Percentiles rank a stretch among this genome's conserved stretches.
These are phyloP conservation scores for Pythium sp. DNA, from an alignment of 352 stramenopile species.

Conservation along the genomic window DNA sequence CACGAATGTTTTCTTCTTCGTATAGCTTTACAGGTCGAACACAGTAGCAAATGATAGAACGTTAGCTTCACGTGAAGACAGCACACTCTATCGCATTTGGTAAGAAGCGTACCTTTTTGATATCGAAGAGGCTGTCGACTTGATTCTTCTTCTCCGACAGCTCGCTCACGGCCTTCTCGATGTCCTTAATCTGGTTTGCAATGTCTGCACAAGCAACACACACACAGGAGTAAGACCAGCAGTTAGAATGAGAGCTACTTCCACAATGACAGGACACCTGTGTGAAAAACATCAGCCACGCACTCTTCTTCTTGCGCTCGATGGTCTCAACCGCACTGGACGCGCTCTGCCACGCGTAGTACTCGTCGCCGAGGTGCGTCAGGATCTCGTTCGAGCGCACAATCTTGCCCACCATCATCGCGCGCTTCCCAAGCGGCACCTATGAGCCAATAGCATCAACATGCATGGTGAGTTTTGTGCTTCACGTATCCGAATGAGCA, in stretches of 20 bases:
- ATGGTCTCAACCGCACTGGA: slow-evolving; percentile 58
- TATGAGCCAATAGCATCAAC: slow-evolving; percentile 7
- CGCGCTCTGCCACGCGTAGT: slow-evolving; percentile 77
- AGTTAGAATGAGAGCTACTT: neutral
- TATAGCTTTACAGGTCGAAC: slow-evolving; percentile 41
- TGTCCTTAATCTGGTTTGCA: slow-evolving; percentile 41
- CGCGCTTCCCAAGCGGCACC: slow-evolving; percentile 76
- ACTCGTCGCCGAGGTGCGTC: slow-evolving; percentile 76
- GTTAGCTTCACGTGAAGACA: neutral
- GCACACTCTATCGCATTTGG: neutral
- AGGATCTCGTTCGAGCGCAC: slow-evolving; percentile 84
- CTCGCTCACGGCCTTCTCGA: slow-evolving; percentile 45
- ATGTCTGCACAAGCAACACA: slow-evolving; percentile 30
- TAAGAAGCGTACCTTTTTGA: slow-evolving; percentile 54
- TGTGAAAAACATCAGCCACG: neutral
- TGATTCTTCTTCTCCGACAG: slow-evolving; percentile 66
- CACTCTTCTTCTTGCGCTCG: slow-evolving; percentile 78
- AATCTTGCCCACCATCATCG: slow-evolving; percentile 82
- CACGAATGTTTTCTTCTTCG: slow-evolving; percentile 79
- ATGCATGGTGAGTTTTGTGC: neutral
- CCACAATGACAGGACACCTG: neutral
- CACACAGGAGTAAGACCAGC: neutral
- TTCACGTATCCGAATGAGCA: neutral
- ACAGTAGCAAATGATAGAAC: neutral
- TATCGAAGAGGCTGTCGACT: slow-evolving; percentile 56